Evolutionary conservation across 805 yeast species (phyloP).

Genomic region (Torulaspora gathmanii): DNA sequence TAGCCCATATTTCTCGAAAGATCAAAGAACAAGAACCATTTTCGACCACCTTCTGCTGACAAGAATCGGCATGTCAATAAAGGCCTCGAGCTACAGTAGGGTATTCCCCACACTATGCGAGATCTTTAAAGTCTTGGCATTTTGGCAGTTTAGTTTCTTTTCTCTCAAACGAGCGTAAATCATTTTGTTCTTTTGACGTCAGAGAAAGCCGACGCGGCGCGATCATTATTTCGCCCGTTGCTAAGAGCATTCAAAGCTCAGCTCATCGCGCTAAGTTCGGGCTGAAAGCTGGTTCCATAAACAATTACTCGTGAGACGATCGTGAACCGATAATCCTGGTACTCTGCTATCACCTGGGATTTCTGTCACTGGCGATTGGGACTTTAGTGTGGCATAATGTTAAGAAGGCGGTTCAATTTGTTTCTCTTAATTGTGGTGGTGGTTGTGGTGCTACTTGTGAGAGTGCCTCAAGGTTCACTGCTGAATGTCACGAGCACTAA

Average conservation of each 20-base stretch:
- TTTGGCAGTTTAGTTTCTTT: background rate
- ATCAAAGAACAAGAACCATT: too few relatives aligned
- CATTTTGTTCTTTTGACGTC: background rate
- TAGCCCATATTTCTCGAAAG: too few relatives aligned
- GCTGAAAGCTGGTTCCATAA: background rate
- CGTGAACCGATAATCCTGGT: too few relatives aligned
- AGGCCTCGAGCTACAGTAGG: too few relatives aligned
- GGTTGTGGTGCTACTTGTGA: background rate
- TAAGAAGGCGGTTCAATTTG: constrained; percentile 4
- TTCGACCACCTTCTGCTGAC: too few relatives aligned
- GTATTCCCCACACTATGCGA: too few relatives aligned
- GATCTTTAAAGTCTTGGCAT: too few relatives aligned
- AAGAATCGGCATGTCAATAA: too few relatives aligned
- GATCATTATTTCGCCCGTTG: background rate
- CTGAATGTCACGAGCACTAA: background rate
- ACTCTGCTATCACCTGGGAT: too few relatives aligned
- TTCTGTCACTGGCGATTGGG: background rate
- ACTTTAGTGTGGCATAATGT: background rate
- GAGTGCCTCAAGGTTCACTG: background rate
- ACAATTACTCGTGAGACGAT: background rate
- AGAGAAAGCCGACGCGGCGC: background rate
- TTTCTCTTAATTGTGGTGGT: background rate
- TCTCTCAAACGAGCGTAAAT: background rate
- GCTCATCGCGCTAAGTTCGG: background rate
- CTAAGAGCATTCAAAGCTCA: background rate